Evolutionary conservation across 768 basidiomycete genomes (phyloP).

Genomic region (Podaxis sp.): DNA sequence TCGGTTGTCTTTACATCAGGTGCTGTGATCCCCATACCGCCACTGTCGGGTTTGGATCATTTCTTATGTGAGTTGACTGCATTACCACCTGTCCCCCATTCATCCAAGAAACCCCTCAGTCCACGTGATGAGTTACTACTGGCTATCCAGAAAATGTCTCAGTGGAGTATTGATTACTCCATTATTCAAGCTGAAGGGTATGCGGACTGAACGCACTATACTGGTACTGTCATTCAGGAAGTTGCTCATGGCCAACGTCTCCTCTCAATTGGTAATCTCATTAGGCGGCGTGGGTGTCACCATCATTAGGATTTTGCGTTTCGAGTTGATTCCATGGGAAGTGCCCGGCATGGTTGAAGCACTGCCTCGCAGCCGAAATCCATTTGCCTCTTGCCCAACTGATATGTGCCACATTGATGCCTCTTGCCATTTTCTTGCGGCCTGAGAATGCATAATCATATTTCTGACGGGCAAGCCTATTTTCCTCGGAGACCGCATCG

Average conservation of each 20-base stretch:
- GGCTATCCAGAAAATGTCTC: conserved; percentile 10
- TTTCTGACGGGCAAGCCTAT: neutral
- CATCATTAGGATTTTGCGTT: neutral
- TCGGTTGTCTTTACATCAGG: neutral
- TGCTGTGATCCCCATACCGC: neutral
- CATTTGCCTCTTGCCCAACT: neutral
- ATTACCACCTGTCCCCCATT: neutral
- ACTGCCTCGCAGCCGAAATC: too few species aligned
- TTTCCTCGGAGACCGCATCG: neutral
- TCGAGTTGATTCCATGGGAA: neutral
- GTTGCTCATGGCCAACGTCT: too few species aligned
- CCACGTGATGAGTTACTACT: conserved; percentile 10
- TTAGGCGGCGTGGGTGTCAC: neutral
- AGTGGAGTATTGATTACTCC: neutral
- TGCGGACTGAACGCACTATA: neutral
- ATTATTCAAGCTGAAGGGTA: neutral
- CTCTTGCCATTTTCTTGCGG: neutral
- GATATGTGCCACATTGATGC: neutral
- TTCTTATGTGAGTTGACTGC: neutral
- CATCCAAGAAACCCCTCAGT: conserved; percentile 17
- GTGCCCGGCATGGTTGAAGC: neutral
- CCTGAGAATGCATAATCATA: neutral
- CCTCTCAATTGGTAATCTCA: too few species aligned
- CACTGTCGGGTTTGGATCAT: neutral
- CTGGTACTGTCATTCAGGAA: too few species aligned